Evolutionary conservation across 2,329 filamentous ascomycete genomes (phyloP).

Genomic region (Trichoderma polysporum): DNA sequence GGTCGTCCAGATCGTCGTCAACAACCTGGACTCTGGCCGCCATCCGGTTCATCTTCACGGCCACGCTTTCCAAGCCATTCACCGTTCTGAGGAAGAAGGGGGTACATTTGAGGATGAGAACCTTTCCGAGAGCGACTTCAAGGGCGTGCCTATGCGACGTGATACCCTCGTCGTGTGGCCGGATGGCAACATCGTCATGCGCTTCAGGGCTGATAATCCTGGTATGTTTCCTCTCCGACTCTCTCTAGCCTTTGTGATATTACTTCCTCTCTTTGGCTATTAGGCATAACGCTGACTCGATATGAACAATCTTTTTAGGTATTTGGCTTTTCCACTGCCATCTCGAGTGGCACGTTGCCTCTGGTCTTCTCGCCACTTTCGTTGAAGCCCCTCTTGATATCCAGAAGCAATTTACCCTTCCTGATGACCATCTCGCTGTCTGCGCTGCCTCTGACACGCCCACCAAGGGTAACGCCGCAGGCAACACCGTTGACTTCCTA

Average conservation of each 20-base stretch:
- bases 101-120: slow-evolving; percentile 54
- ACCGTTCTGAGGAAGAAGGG: slow-evolving; percentile 57
- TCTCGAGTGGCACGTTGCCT: slow-evolving; percentile 73
- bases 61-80: slow-evolving; percentile 68
- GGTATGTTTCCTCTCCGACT: slow-evolving; percentile 39
- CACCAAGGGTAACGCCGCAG: slow-evolving; percentile 70
- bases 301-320: slow-evolving; percentile 31
- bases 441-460: slow-evolving; percentile 56
- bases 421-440: slow-evolving; percentile 54
- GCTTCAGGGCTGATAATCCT: slow-evolving; percentile 67
- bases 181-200: slow-evolving; percentile 65
- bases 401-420: slow-evolving; percentile 60
- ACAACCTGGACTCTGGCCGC: slow-evolving; percentile 69
- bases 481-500: slow-evolving; percentile 62
- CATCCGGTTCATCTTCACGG: slow-evolving; percentile 81
- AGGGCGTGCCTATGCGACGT: slow-evolving; percentile 60
- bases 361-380: slow-evolving; percentile 65
- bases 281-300: neutral
- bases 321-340: slow-evolving; percentile 79
- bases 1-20: slow-evolving; percentile 73
- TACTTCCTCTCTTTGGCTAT: neutral
- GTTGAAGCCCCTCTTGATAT: slow-evolving; percentile 63
- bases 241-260: neutral
- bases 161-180: slow-evolving; percentile 68
- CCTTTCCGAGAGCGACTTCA: slow-evolving; percentile 47